A percentile compares a stretch with the other conserved stretches of the same genome.
Conservation (phyloP, 495 filamentous ascomycete genomes). For the Aspergillus mulundensis region DNA sequence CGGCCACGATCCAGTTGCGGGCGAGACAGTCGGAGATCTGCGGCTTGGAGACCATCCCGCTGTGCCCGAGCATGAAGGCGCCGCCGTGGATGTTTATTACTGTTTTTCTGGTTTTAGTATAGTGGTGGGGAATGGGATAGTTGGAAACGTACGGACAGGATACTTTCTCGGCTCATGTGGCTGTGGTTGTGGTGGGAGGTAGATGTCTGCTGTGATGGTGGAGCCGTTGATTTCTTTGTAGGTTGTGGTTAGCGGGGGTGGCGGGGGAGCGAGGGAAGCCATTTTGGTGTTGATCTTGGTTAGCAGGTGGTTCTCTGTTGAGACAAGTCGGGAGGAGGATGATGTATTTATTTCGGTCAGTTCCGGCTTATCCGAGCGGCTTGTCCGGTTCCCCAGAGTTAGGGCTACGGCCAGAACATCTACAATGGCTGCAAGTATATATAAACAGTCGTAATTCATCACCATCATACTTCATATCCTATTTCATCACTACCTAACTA, state of each 20-base stretch:
- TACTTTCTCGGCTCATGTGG: constrained; percentile 12
- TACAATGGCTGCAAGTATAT: not conserved
- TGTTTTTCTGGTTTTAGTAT: constrained; percentile 3
- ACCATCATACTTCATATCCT: not conserved
- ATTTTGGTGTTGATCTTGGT: not conserved
- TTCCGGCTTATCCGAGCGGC: not conserved
- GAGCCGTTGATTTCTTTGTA: constrained; percentile 29
- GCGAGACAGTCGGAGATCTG: constrained; percentile 33
- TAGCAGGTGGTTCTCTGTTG: not conserved
- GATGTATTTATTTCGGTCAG: not conserved
- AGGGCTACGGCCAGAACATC: not conserved
- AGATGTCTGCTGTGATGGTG: constrained; percentile 33
- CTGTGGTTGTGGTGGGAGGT: constrained; percentile 10
- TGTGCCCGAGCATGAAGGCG: constrained; percentile 37
- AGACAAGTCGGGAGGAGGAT: not conserved
- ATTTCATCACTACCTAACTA: not conserved
- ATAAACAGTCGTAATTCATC: constrained; percentile 4
- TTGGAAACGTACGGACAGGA: constrained; percentile 26
- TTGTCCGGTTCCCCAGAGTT: not conserved
- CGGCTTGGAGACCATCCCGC: constrained; percentile 28
- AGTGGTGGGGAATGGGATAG: not conserved
- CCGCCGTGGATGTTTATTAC: constrained; percentile 40
- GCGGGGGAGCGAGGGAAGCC: constrained; percentile 3
- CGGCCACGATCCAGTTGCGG: constrained; percentile 36
- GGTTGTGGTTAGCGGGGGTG: constrained; percentile 19